A percentile compares a stretch with the other conserved stretches of the same genome.
Evolutionary conservation across 1,284 basidiomycete species (phyloP).

Genomic region (Cutaneotrichosporon sp.): DNA sequence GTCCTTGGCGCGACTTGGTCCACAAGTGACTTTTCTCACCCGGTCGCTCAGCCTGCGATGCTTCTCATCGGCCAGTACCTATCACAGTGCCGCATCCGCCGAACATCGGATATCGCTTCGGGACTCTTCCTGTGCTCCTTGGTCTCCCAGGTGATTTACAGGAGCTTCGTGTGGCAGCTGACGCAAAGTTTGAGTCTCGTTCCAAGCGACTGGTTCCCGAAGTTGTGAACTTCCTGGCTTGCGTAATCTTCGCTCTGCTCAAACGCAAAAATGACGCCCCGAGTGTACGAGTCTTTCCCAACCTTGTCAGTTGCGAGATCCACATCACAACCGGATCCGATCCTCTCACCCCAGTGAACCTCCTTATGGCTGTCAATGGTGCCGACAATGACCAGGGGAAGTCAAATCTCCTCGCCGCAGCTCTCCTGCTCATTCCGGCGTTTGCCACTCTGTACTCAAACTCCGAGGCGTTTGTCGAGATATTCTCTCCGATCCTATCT

Average conservation of each 20-base stretch:
- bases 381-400: constrained; percentile 50
- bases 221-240: constrained; percentile 74
- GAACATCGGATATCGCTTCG: constrained; percentile 67
- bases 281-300: constrained; percentile 50
- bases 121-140: constrained; percentile 87
- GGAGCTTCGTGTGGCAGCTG: not conserved
- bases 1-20: constrained; percentile 81
- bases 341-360: constrained; percentile 28
- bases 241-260: constrained; percentile 65
- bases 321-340: constrained; percentile 13
- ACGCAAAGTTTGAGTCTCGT: constrained; percentile 67
- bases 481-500: constrained; percentile 64
- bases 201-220: constrained; percentile 89
- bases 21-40: constrained; percentile 88
- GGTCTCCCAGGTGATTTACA: constrained; percentile 53
- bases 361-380: constrained; percentile 22
- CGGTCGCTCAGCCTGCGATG: constrained; percentile 78
- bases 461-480: constrained; percentile 74
- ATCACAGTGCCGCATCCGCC: constrained; percentile 72
- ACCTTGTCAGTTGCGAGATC: constrained; percentile 20
- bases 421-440: constrained; percentile 60
- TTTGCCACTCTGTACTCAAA: constrained; percentile 72
- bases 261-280: constrained; percentile 52
- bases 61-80: constrained; percentile 90
- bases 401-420: constrained; percentile 52